phyloP scores from a whole-genome alignment of 1,139 yeast genomes.

The Blastobotrys aristatus region DNA sequence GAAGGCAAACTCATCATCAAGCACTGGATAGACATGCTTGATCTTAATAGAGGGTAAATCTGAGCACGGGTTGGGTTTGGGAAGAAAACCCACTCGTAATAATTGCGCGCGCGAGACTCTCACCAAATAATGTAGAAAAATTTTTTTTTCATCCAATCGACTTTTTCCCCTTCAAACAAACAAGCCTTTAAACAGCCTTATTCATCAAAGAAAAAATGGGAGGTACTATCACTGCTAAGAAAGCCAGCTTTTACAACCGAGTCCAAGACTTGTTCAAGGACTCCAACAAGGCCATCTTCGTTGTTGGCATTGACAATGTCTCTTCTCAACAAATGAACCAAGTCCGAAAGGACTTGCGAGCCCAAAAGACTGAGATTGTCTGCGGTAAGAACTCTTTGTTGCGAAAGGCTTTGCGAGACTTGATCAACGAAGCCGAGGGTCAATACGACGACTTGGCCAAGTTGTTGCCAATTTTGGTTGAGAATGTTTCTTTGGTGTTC shows the following conservation, averaged over 20 bases:
- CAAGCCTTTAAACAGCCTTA: constrained; percentile 92
- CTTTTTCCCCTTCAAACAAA: not conserved
- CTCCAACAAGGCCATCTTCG: constrained; percentile 96
- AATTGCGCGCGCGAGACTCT: not conserved
- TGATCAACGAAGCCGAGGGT: constrained; percentile 60
- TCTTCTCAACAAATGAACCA: constrained; percentile 99
- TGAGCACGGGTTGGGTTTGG: not conserved
- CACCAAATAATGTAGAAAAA: not conserved
- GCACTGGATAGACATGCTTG: constrained; percentile 49
- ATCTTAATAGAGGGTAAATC: too few species aligned
- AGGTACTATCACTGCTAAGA: constrained; percentile 93
- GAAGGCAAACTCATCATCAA: constrained; percentile 66
- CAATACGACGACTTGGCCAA: constrained; percentile 97
- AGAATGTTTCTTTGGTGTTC: constrained; percentile 99
- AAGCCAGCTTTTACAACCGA: constrained; percentile 89
- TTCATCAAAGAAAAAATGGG: constrained; percentile 87
- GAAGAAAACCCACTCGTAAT: not conserved
- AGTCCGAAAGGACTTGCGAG: constrained; percentile 95
- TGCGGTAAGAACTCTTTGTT: constrained; percentile 99
- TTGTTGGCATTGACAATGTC: constrained; percentile 95
- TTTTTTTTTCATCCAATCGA: too few species aligned
- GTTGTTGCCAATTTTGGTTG: constrained; percentile 88
- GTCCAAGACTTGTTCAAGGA: constrained; percentile 84
- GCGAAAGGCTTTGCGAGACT: constrained; percentile 98
- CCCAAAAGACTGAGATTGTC: constrained; percentile 92